phyloP scores from a whole-genome alignment of 1,284 basidiomycete species.

The Ganoderma sp. region DNA sequence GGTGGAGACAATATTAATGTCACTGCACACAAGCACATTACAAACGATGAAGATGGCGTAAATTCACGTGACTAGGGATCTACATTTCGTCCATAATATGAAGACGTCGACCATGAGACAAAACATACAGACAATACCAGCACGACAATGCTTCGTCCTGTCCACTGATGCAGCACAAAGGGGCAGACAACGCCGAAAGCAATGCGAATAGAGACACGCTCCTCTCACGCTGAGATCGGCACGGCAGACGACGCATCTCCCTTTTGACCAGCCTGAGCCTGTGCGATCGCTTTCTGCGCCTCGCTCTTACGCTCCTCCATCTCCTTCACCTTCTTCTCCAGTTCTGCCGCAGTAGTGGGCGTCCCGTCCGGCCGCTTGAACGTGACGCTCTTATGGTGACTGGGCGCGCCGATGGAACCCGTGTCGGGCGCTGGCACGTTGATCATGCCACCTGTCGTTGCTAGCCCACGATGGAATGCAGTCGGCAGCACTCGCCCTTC shows the following conservation, averaged over 20 bases:
- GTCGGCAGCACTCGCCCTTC: constrained; percentile 77
- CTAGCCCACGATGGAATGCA: constrained; percentile 78
- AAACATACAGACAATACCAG: not conserved
- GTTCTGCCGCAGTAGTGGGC: constrained; percentile 59
- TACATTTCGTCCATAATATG: not conserved
- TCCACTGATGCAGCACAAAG: not conserved
- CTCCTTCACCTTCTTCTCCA: constrained; percentile 65
- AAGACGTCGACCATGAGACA: not conserved
- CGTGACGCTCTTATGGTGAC: constrained; percentile 68
- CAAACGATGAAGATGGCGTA: not conserved
- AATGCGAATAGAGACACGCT: not conserved
- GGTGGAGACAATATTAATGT: no score
- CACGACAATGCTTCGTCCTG: not conserved
- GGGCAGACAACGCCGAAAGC: not conserved
- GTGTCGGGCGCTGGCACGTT: constrained; percentile 65
- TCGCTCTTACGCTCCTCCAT: constrained; percentile 61
- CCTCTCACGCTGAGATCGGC: constrained; percentile 54
- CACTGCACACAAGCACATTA: not conserved
- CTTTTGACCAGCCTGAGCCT: constrained; percentile 62
- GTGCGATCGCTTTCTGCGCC: constrained; percentile 55
- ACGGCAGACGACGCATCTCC: constrained; percentile 57
- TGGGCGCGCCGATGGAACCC: constrained; percentile 63
- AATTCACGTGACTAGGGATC: not conserved
- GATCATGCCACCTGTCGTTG: constrained; percentile 60
- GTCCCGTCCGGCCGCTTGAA: constrained; percentile 61